Evolutionary conservation across 83 land plant species (phyloP).

Genomic region (Picea abies): DNA sequence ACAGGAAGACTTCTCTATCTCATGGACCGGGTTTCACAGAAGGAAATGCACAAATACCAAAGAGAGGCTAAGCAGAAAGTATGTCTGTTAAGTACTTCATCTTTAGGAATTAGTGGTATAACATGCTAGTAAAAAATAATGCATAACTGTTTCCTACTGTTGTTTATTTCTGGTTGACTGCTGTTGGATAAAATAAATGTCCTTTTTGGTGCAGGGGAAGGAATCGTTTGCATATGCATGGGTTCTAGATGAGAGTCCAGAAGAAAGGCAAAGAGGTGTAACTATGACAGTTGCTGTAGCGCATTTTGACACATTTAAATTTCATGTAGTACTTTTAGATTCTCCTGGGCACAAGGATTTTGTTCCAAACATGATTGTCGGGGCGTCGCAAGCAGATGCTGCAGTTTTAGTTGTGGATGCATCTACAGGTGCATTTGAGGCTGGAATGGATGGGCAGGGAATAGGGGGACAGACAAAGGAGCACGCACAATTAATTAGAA

Average conservation of each 20-base stretch:
- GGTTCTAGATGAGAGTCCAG: slow-evolving; percentile 59
- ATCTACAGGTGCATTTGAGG: slow-evolving; percentile 52
- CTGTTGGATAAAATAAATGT: neutral
- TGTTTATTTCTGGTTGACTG: neutral
- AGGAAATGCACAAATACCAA: slow-evolving; percentile 92
- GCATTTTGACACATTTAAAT: slow-evolving; percentile 48
- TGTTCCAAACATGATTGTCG: slow-evolving; percentile 62
- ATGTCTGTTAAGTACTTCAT: neutral
- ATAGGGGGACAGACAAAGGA: slow-evolving; percentile 58
- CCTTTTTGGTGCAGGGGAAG: slow-evolving; percentile 42
- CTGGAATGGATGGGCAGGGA: slow-evolving; percentile 48
- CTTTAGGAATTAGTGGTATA: neutral
- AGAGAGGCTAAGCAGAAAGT: slow-evolving; percentile 91
- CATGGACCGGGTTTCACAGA: slow-evolving; percentile 77
- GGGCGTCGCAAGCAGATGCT: slow-evolving; percentile 67
- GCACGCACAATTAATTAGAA: slow-evolving; percentile 54
- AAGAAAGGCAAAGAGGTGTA: slow-evolving; percentile 58
- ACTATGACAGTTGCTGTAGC: slow-evolving; percentile 66
- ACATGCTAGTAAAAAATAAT: neutral
- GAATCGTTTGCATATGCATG: slow-evolving; percentile 69
- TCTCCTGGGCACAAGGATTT: slow-evolving; percentile 69
- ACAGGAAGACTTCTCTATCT: slow-evolving; percentile 86
- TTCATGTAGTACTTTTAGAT: slow-evolving; percentile 45
- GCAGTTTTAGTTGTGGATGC: slow-evolving; percentile 63
- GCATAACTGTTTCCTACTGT: neutral